A percentile compares a stretch with the other conserved stretches of the same genome.
These are phyloP conservation scores for Epipyxis sp. DNA, from an alignment of 108 stramenopile species.

Conservation along the genomic window DNA sequence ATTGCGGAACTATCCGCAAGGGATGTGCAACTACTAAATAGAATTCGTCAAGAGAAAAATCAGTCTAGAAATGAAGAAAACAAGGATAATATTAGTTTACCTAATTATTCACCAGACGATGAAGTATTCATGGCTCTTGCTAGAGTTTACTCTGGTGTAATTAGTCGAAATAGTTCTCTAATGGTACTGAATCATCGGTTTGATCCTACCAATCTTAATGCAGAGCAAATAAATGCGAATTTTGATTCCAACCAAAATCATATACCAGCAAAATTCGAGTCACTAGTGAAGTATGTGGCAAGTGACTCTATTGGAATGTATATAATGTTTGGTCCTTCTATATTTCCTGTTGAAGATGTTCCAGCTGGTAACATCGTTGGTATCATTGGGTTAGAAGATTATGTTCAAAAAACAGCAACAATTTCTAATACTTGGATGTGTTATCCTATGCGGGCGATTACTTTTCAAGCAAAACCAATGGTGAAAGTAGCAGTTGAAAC, in stretches of 20 bases:
- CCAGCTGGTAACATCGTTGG: constrained; percentile 59
- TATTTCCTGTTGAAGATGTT: constrained; percentile 44
- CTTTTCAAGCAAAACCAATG: constrained; percentile 60
- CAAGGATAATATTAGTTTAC: not conserved
- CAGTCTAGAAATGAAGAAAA: not conserved
- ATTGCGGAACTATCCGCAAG: not conserved
- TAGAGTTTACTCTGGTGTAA: constrained; percentile 53
- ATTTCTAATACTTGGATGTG: constrained; percentile 33
- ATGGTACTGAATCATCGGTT: not conserved
- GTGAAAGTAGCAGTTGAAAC: constrained; percentile 58
- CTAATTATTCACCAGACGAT: not conserved
- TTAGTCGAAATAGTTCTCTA: constrained; percentile 27
- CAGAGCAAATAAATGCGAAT: not conserved
- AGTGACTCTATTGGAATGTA: not conserved
- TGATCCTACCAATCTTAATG: not conserved
- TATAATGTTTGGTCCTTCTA: constrained; percentile 18
- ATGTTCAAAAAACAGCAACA: constrained; percentile 55
- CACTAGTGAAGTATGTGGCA: not conserved
- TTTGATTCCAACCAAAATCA: too few species aligned
- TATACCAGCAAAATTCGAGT: not conserved
- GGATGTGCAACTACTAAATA: constrained; percentile 6
- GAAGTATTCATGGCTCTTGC: constrained; percentile 56
- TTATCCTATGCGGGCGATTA: constrained; percentile 47
- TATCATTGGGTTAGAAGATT: constrained; percentile 49
- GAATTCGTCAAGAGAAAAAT: constrained; percentile 24